A percentile compares a stretch with the other conserved stretches of the same genome.
Evolutionary conservation across 2,329 filamentous ascomycete species (phyloP).

Genomic region (Dactylellina leptospora): DNA sequence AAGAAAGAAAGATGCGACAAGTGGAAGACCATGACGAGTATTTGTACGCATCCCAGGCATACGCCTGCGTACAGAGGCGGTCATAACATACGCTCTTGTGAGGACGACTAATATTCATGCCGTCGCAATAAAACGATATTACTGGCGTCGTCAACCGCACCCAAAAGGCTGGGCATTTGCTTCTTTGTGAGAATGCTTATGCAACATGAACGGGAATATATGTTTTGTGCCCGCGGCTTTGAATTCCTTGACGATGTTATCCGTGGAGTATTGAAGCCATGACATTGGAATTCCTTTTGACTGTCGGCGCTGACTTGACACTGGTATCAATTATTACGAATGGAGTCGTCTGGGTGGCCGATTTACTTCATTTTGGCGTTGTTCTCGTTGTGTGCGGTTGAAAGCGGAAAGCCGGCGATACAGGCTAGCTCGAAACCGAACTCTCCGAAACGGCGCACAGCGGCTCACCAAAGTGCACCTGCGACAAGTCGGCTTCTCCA

Average conservation of each 20-base stretch:
- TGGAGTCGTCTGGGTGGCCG: conserved; percentile 12
- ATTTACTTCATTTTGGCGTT: not conserved
- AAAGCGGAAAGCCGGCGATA: conserved; percentile 36
- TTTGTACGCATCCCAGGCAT: conserved; percentile 42
- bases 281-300: conserved; percentile 12
- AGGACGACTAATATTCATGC: not conserved
- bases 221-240: conserved; percentile 17
- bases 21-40: conserved; percentile 21
- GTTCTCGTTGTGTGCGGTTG: conserved; percentile 22
- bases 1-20: conserved; percentile 1
- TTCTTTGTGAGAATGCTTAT: no score
- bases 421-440: conserved; percentile 23
- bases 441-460: conserved; percentile 32
- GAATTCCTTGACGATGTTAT: conserved; percentile 13
- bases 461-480: no score
- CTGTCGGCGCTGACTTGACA: conserved; percentile 3
- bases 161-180: conserved; percentile 37
- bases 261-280: conserved; percentile 10
- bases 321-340: conserved; percentile 8
- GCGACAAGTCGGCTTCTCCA: no score
- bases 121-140: not conserved
- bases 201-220: no score
- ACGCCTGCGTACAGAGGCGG: conserved; percentile 19
- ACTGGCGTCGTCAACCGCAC: not conserved
- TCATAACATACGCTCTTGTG: conserved; percentile 1